These are phyloP conservation scores for Chlorella sp. DNA, from an alignment of 139 green algal species.

Conservation along the genomic window DNA sequence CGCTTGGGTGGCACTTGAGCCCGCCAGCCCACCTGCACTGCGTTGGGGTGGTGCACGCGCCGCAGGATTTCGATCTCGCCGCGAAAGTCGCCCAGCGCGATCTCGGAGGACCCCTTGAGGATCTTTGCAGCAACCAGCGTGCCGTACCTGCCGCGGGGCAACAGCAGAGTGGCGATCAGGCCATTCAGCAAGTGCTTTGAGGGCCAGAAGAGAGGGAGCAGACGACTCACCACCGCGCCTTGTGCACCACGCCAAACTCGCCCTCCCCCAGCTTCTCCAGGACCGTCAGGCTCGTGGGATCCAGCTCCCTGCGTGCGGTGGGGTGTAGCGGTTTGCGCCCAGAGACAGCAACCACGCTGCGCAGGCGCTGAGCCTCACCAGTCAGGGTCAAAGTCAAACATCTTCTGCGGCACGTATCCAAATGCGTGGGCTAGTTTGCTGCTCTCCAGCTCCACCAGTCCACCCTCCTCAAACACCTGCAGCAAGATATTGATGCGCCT, in stretches of 20 bases:
- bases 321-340: neutral
- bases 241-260: constrained; percentile 93
- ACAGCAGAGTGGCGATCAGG: too few relatives aligned
- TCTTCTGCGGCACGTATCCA: constrained; percentile 54
- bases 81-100: constrained; percentile 70
- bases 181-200: too few relatives aligned
- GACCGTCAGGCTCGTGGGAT: constrained; percentile 74
- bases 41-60: constrained; percentile 63
- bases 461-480: too few relatives aligned
- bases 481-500: too few relatives aligned
- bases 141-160: constrained; percentile 49
- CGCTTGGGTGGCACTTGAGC: neutral
- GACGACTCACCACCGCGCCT: constrained; percentile 70
- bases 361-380: constrained; percentile 39
- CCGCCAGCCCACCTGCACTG: constrained; percentile 30
- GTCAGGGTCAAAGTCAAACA: constrained; percentile 77
- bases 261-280: constrained; percentile 87
- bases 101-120: constrained; percentile 83
- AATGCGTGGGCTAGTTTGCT: constrained; percentile 58
- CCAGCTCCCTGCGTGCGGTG: constrained; percentile 64
- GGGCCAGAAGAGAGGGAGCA: neutral
- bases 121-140: constrained; percentile 87
- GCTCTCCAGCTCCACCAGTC: constrained; percentile 61
- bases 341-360: neutral
- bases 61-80: constrained; percentile 62